Evolutionary conservation across 257 asterid genomes (phyloP), one percentile per base, ranked within the genome.

Genomic region (Gentiana macrophylla): DNA sequence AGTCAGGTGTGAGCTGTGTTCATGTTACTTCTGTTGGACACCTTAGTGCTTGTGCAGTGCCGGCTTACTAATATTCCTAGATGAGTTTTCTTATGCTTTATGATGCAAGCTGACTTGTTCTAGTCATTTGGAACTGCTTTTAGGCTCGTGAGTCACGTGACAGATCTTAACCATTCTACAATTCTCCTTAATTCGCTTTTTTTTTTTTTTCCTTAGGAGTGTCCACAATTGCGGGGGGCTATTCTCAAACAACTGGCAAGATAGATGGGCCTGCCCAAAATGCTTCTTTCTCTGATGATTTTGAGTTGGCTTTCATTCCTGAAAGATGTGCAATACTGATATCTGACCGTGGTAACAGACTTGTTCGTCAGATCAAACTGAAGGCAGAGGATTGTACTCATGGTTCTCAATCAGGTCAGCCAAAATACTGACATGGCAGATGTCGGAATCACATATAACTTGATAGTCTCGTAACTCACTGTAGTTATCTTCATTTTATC

Each of bases 141-240:
- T 24, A 24, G 24, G 24, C 24, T 24, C 24, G 24, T 24, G 24
- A 24, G 24, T 0, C 24, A 24, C 24, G 24, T 24, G 24, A 24
- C 24, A 0, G 52, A 9, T 55, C 38, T n/a, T 41, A 49, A 13
- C 4, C 10, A 34, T 37, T 11, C 53, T 43, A 32, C 47, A 12
- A 12, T 45, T 7, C 10, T 54, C 8, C 48, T 37, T 37, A 34
- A 34, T 4, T 50, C 52, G 15, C n/a, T n/a, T n/a, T n/a, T 41
- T 5, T 7, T 5, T 41, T 5, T 12, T 24, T 35, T 24, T 47
- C 37, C 60, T 59, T 69, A 89, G 97, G 97, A 41, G 97, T 89
- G 63, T 76, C 83, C 70, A 89, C 97, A 4, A 89, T 89, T 57
- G 95, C 95, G 57, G 97, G 97, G 43, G 97, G 95, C 48, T 70